Conservation (phyloP, 2,329 filamentous ascomycete genomes). For the Aspergillus costaricaensis region DNA sequence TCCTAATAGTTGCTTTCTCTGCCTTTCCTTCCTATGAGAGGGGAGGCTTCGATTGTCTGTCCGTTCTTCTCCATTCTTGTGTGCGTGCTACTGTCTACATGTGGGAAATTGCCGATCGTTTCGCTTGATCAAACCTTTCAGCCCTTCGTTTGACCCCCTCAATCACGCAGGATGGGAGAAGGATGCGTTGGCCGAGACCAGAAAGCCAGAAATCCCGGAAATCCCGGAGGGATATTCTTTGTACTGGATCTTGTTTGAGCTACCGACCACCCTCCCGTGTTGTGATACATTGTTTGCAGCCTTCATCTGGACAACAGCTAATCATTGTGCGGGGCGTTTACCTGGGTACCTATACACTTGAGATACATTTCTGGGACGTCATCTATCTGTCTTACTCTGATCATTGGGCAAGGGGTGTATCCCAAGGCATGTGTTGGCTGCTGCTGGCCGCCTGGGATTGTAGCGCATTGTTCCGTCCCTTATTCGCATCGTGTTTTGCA, state of each 20-base stretch:
- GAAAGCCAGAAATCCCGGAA: not conserved
- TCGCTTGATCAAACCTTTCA: not conserved
- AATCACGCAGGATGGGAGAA: not conserved
- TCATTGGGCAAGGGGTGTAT: conserved; percentile 17
- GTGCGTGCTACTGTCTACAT: conserved; percentile 9
- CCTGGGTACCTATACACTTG: conserved; percentile 25
- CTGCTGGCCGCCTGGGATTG: conserved; percentile 17
- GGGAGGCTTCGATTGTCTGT: conserved; percentile 13
- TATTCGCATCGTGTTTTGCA: conserved; percentile 15
- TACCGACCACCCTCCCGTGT: not conserved
- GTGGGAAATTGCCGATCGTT: conserved; percentile 15
- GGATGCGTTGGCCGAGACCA: not conserved
- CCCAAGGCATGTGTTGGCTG: conserved; percentile 10
- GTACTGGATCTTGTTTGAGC: conserved; percentile 2
- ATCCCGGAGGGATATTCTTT: not conserved
- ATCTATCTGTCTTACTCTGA: conserved; percentile 7
- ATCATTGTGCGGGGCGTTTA: conserved; percentile 25
- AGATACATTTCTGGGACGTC: conserved; percentile 24
- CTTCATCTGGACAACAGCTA: conserved; percentile 13
- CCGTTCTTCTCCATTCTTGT: conserved; percentile 18
- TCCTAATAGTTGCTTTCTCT: conserved; percentile 12
- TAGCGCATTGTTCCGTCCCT: conserved; percentile 19
- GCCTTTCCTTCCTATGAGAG: conserved; percentile 9
- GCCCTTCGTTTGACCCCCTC: not conserved
- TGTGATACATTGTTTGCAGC: conserved; percentile 12